Evolutionary conservation across 768 basidiomycete genomes (phyloP).

Genomic region (Lactarius akahatsu): DNA sequence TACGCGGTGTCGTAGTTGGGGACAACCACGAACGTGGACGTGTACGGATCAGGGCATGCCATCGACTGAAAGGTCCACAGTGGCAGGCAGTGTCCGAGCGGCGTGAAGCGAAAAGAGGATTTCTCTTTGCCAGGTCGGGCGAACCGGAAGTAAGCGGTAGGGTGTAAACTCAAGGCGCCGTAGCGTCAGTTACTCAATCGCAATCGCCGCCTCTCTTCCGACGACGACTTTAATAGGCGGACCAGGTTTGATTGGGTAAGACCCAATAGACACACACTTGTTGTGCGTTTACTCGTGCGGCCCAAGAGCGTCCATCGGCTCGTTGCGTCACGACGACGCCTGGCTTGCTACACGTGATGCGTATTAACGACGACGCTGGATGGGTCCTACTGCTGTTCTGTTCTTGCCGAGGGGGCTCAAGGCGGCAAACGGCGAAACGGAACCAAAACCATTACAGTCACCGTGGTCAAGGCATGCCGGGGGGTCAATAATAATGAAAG

Average conservation of each 20-base stretch:
- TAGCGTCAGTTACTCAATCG: conserved; percentile 18
- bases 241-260: not conserved
- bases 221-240: conserved; percentile 6
- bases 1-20: conserved; percentile 1
- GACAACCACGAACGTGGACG: not conserved
- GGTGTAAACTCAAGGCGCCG: not conserved
- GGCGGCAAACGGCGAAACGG: not conserved
- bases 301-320: conserved; percentile 10
- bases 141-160: not conserved
- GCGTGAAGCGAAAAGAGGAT: conserved; percentile 6
- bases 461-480: conserved; percentile 9
- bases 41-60: not conserved
- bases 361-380: not conserved
- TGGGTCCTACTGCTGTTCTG: not conserved
- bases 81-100: not conserved
- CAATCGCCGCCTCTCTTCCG: conserved; percentile 6
- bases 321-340: not conserved
- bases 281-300: conserved; percentile 5
- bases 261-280: not conserved
- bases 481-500: conserved; percentile 13
- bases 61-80: not conserved
- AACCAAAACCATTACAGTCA: conserved; percentile 1
- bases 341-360: conserved; percentile 7
- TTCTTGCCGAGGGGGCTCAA: not conserved
- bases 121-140: conserved; percentile 2